Base-by-base conservation (phyloP, 2,329 filamentous ascomycete species). In the Fusarium coffeatum region DNA sequence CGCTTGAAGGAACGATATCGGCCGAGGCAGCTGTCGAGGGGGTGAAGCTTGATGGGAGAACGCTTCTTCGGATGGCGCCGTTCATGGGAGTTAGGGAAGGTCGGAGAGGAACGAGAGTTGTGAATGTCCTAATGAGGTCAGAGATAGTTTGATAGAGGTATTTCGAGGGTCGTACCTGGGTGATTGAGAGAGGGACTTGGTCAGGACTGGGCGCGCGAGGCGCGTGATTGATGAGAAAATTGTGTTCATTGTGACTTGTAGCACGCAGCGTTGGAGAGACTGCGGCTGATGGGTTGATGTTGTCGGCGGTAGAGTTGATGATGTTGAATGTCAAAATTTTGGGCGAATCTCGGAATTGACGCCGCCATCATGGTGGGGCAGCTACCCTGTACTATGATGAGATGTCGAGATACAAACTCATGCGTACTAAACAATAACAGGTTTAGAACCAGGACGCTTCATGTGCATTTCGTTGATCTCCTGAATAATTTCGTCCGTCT, bases 61-160 rank as follows among this genome's bases (percentile, higher is more conserved):
- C 49, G 51, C 64, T 72, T 62, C 77, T 74, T 55, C 78, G 76
- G 74, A 81, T 76, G 42, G 76, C 72, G 34, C 73, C 61, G 59
- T 74, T 72, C 65, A 78, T 72, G 4, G 78, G 74, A 25, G 76
- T 72, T 63, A 84, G 75, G 10, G 83, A 83, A 8, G 86, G 86
- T 13, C 86, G 86, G 42, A 87, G 82, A 58, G 78, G 79, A 2
- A 85, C 82, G 69, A 88, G 82, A 49, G 84, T 84, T 53, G 83
- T 81, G 73, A 86, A 85, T 54, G 80, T 79, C 69, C 84, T 86
- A 63, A 42, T 25, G 56, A 47, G 32, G 53, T 69, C 23, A 60
- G 62, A 12, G 42, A 56, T 59, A 37, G 42, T 30, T 47, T 40
- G 18, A 55, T 61, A 20, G 15, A 45, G 25, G 18, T 22, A 41